Percentiles rank a stretch among this genome's conserved stretches.
phyloP scores from a whole-genome alignment of 805 yeast species.

The Pichia sporocuriosa region DNA sequence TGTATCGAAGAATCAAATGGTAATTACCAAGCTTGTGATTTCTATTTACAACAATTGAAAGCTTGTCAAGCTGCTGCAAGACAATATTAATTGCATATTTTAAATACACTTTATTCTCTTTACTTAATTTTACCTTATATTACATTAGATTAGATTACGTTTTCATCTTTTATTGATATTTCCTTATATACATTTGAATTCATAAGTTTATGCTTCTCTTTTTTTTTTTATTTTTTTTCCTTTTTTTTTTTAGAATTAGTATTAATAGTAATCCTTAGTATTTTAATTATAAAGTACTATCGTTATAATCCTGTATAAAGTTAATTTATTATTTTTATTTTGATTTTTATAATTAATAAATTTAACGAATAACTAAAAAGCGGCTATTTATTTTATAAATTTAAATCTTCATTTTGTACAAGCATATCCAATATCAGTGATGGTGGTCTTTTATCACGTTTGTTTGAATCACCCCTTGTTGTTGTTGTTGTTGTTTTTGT shows the following conservation, averaged over 20 bases:
- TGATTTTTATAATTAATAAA: not conserved
- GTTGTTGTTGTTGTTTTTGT: not conserved
- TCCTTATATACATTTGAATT: too few relatives aligned
- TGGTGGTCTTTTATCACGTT: constrained; percentile 30
- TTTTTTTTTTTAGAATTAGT: too few relatives aligned
- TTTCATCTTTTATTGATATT: too few relatives aligned
- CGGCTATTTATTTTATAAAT: not conserved
- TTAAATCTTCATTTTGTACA: constrained; percentile 16
- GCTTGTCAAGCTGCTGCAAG: constrained; percentile 94
- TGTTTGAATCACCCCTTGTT: not conserved
- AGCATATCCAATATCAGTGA: constrained; percentile 35
- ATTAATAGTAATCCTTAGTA: too few relatives aligned
- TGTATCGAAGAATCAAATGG: constrained; percentile 92
- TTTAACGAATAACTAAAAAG: not conserved
- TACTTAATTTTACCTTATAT: too few relatives aligned
- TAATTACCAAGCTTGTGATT: constrained; percentile 95
- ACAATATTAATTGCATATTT: constrained; percentile 45
- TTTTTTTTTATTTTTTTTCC: too few relatives aligned
- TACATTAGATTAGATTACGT: too few relatives aligned
- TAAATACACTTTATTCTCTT: not conserved
- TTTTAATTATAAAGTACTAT: too few relatives aligned
- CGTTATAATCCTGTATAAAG: too few relatives aligned
- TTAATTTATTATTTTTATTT: not conserved
- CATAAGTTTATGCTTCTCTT: too few relatives aligned
- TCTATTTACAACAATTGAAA: constrained; percentile 92